A percentile compares a stretch with the other conserved stretches of the same genome.
phyloP scores from a whole-genome alignment of 306 rosid genomes.

The Dicorynia guianensis region DNA sequence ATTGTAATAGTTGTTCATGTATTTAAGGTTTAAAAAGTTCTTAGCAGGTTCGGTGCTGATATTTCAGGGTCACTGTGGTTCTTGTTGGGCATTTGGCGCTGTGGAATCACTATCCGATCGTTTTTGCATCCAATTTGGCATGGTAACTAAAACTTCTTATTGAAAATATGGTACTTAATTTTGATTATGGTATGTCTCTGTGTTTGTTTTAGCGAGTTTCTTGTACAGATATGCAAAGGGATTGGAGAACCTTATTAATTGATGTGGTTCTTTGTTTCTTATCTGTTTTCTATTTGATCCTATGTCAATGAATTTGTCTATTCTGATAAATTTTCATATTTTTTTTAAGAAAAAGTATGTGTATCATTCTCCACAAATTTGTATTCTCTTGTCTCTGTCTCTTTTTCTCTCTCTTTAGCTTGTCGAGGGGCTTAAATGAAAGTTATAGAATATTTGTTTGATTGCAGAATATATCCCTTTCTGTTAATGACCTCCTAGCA shows the following conservation, averaged over 20 bases:
- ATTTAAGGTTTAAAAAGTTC: constrained; percentile 22
- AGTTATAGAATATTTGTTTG: constrained; percentile 33
- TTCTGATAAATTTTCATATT: no score
- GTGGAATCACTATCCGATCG: constrained; percentile 94
- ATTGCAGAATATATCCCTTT: constrained; percentile 82
- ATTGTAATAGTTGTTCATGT: background rate
- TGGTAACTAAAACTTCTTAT: constrained; percentile 52
- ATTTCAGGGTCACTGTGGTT: constrained; percentile 96
- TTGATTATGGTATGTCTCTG: constrained; percentile 29
- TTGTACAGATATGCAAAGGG: no score
- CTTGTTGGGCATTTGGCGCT: constrained; percentile 99
- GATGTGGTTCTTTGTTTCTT: no score
- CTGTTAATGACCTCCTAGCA: constrained; percentile 87
- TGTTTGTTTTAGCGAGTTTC: background rate
- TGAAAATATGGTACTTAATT: background rate
- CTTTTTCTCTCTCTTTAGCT: constrained; percentile 2
- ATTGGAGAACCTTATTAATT: no score
- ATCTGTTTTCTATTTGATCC: no score
- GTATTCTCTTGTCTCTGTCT: background rate
- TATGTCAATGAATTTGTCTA: no score
- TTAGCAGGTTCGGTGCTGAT: constrained; percentile 37
- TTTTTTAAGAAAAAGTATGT: background rate
- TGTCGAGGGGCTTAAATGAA: constrained; percentile 26
- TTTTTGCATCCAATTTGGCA: constrained; percentile 74
- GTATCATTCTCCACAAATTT: background rate